These are phyloP conservation scores for Vanrija pseudolonga DNA, from an alignment of 1,284 basidiomycete species.

Conservation along the genomic window DNA sequence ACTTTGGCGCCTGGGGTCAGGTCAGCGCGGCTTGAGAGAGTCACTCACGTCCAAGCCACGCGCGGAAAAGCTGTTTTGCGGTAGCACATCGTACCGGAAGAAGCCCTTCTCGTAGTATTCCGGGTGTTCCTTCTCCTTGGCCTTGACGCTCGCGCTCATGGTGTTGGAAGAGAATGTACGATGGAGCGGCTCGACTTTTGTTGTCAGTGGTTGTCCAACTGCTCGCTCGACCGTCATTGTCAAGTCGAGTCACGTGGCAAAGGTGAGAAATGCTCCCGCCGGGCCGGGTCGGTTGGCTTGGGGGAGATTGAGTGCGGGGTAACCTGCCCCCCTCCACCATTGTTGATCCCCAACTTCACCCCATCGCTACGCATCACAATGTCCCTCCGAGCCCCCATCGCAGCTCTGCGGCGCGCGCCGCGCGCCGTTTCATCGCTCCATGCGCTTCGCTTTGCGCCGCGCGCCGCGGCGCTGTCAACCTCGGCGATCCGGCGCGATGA, in stretches of 20 bases:
- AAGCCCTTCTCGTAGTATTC: conserved; percentile 13
- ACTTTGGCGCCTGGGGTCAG: conserved; percentile 18
- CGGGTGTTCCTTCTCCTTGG: not conserved
- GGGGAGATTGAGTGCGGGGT: not conserved
- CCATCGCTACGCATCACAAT: too few species aligned
- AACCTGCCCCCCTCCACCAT: not conserved
- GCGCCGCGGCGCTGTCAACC: too few species aligned
- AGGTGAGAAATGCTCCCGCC: not conserved
- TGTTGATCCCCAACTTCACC: not conserved
- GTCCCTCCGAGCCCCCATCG: too few species aligned
- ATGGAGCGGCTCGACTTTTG: too few species aligned
- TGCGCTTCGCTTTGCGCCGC: too few species aligned
- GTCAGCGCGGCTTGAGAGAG: not conserved
- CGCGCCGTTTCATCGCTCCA: too few species aligned
- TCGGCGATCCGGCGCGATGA: too few species aligned
- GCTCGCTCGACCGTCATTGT: too few species aligned
- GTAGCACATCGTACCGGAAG: conserved; percentile 20
- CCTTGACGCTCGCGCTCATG: not conserved
- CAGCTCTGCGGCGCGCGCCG: too few species aligned
- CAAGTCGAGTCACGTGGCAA: too few species aligned
- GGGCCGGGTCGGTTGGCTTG: not conserved
- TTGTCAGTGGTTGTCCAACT: too few species aligned
- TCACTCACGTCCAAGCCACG: conserved; percentile 23
- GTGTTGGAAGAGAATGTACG: not conserved
- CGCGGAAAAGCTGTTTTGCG: conserved; percentile 16